Base-by-base conservation (phyloP, 768 basidiomycete species). In the Mycena crocata region DNA sequence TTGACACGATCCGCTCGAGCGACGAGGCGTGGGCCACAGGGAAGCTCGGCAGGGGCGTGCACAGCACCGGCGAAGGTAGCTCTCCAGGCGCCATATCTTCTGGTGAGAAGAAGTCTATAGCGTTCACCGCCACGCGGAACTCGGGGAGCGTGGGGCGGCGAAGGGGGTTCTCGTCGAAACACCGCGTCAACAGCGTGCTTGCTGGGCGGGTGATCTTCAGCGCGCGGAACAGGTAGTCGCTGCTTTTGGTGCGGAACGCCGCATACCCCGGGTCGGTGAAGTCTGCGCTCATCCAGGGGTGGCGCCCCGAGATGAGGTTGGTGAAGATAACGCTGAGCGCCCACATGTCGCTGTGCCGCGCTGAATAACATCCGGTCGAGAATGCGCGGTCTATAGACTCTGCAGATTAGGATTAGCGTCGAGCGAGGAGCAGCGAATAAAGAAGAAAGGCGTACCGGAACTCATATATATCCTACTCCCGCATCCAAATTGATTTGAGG, bases 401-500 rank as follows among this genome's bases (percentile, higher is more conserved):
- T 65, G 34, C 6, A 24, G 12, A 30, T 31, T 3, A 50, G 39
- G 30, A 28, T 19, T 50, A n/a, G 46, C 9, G 23, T 32, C 9
- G 9, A 2, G n/a, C 19, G 30, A 24, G 9, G 6, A 35, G 24
- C 14, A 9, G 23, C 26, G 31, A 8, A 42, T 19, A 4, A 32
- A 23, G 21, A 61, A 42, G 21, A 4, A 32, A 23, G 21, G 56
- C 56, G 28, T 19, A 68, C 67, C 67, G 6, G 67, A 62, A 23
- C 50, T 59, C 62, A 63, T 68, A 34, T 63, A 68, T 13, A 15
- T 21, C 5, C 50, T 34, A 8, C 40, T 62, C 2, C 66, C 66
- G 13, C 60, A 62, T 3, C 66, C 66, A 54, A 62, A 67, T 24
- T 57, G 39, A 2, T 15, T 39, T 19, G 60, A 62, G n/a, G 58